Evolutionary conservation across 1,284 basidiomycete species (phyloP), one percentile per base, ranked within the genome.

Genomic region (Coniferiporia sulphurascens): DNA sequence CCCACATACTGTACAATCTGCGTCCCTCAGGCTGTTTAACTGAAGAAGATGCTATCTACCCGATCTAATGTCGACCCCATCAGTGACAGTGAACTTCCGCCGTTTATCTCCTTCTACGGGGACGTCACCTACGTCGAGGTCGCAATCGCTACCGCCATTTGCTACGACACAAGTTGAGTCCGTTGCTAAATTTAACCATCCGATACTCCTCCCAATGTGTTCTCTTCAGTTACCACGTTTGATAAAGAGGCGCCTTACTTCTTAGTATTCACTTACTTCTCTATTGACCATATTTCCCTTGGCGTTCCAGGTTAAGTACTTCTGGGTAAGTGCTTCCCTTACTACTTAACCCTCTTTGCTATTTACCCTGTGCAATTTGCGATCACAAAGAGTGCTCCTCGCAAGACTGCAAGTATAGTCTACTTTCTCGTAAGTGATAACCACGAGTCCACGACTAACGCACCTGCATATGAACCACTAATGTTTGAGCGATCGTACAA

Each of bases 11-110:
- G n/a, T n/a, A 27, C 27, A 27, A 3, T 27, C 27, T 27, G 27
- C 5, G 27, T 3, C 27, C 27, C 27, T 27, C 27, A 27, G 27
- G 27, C 27, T 27, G 27, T 27, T 27, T 2, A 27, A 27, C 5
- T 27, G 5, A 27, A 27, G 27, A 27, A 27, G 27, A 66, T 27
- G 46, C 73, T 9, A 21, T 67, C 4, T 2, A 43, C n/a, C 2
- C 41, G 65, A 56, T 8, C 27, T 21, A 6, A 58, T 43, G n/a
- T 43, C 21, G 48, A 49, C 4, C 21, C 21, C 21, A 34, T 22
- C 8, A 19, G 19, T 19, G 4, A 13, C 21, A 13, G 48, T 34
- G 13, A 49, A 49, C 12, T 49, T 19, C 41, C 41, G 41, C 12
- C 41, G 3, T 7, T 13, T 43, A n/a, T 43, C 41, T n/a, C n/a